phyloP scores from a whole-genome alignment of 2,329 filamentous ascomycete genomes.

The Tolypocladium inflatum region DNA sequence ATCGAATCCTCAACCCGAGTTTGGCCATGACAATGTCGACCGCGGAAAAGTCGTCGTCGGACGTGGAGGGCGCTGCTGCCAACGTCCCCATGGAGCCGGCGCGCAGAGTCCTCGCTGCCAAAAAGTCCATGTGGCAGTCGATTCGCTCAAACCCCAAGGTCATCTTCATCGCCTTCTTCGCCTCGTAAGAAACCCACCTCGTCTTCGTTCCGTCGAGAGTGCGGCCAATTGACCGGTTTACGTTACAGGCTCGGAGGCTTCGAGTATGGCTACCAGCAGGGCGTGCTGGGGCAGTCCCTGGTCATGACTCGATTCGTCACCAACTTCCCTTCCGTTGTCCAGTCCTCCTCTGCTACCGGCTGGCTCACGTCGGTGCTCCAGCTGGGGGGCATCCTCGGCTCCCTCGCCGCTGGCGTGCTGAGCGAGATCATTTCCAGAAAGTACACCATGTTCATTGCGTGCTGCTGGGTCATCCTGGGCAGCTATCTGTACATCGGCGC shows the following conservation, averaged over 20 bases:
- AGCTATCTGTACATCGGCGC: constrained; percentile 36
- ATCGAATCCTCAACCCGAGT: not conserved
- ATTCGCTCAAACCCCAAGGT: not conserved
- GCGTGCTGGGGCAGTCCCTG: not conserved
- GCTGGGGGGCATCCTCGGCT: constrained; percentile 38
- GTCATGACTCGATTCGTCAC: constrained; percentile 27
- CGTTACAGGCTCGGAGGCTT: not conserved
- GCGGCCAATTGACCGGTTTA: not conserved
- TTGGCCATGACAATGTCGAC: constrained; percentile 1
- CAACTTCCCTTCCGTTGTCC: constrained; percentile 37
- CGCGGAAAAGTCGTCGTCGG: constrained; percentile 1
- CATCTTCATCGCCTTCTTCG: not conserved
- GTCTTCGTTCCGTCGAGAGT: not conserved
- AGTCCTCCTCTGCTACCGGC: constrained; percentile 35
- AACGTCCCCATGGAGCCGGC: constrained; percentile 8
- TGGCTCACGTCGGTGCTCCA: constrained; percentile 43
- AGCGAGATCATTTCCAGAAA: constrained; percentile 10
- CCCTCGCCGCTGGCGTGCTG: constrained; percentile 35
- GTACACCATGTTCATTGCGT: not conserved
- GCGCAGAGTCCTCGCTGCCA: constrained; percentile 5
- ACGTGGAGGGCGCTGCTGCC: constrained; percentile 5
- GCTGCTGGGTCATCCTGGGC: constrained; percentile 27
- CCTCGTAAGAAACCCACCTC: not conserved
- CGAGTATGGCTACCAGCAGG: not conserved
- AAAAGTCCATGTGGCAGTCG: constrained; percentile 10